Base-by-base conservation (phyloP, 257 asterid genomes). In the Parsonsia alboflavescens region DNA sequence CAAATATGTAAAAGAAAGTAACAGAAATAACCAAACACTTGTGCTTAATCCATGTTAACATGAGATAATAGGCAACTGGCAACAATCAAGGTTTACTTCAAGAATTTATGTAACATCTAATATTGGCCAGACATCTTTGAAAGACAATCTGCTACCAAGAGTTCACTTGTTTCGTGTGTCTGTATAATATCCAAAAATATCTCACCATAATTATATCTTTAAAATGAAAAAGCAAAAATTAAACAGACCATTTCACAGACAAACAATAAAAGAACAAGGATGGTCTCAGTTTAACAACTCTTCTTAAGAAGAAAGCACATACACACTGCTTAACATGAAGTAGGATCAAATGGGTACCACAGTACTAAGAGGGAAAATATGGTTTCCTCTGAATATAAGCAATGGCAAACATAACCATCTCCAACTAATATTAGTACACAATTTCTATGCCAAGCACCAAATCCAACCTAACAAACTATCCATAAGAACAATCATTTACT, bases 401-500 rank as follows among this genome's bases (percentile, higher is more conserved):
- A 46, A 44, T 17, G n/a, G 24, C 48, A 64, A 63, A 56, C 24
- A 53, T 49, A 42, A 64, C n/a, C 70, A 44, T 36, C 48, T 69
- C 71, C 53, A 48, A 66, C 45, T 66, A 54, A 67, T 73, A 68
- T 26, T n/a, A 33, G 45, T 73, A 73, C 78, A 79, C 73, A 59
- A 41, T 22, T 33, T 79, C 17, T 39, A 5, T 26, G 15, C 71
- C 68, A 78, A 58, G 75, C 24, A 50, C 61, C 74, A 57, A 74
- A 66, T 30, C 50, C 36, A 59, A 33, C 48, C 76, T 71, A 63
- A 42, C 36, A 73, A 73, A 15, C 70, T 63, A 62, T 42, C 7
- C n/a, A 58, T 44, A 70, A 36, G 57, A 46, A 49, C 72, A 77
- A 79, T 57, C 46, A 77, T 77, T 57, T 68, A 65, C 77, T 70